Base-by-base conservation (phyloP, 805 yeast species). In the Lipomyces japonicus region DNA sequence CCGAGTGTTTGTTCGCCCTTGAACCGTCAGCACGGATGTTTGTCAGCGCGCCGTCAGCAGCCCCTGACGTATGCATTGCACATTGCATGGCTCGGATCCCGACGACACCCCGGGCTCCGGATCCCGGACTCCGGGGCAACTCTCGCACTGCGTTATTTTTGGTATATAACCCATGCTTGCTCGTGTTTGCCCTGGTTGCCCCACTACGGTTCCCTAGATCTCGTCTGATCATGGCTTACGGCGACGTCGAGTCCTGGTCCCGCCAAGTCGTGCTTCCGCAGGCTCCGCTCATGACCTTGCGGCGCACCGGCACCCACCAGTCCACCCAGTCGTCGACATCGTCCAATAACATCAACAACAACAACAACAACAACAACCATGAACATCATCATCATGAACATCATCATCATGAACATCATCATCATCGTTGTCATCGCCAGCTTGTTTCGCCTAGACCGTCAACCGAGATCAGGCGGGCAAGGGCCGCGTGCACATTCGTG, bases 241-340 rank as follows among this genome's bases (percentile, higher is more conserved):
- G 44, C 44, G 55, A 51, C 44, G 51, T 51, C 46, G 55, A 51
- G 41, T 19, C 34, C 46, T 51, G 55, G 55, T 47, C 55, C 18
- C 48, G 55, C 26, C 49, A 51, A 37, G 55, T 51, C 36, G 37
- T 34, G n/a, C 42, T 46, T 23, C 23, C 45, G 14, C 47, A 51
- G 19, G 34, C 45, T 1, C 44, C 55, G 24, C 24, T 49, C 30
- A 40, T 45, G 32, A 26, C 41, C 30, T 42, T 41, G 19, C 46
- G 44, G 5, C 42, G 46, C 4, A 16, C 25, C 12, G 30, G 31
- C 6, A 49, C 53, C 4, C 28, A 42, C 12, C 10, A 48, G 19
- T 39, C 42, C 14, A 14, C 45, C 4, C 30, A 25, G 21, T 39
- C 52, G 34, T 37, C 47, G 25, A 16, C 44, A 30, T 34, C 40